Conservation (phyloP, 495 filamentous ascomycete species). For the Paragyromitra xinjiangensis region DNA sequence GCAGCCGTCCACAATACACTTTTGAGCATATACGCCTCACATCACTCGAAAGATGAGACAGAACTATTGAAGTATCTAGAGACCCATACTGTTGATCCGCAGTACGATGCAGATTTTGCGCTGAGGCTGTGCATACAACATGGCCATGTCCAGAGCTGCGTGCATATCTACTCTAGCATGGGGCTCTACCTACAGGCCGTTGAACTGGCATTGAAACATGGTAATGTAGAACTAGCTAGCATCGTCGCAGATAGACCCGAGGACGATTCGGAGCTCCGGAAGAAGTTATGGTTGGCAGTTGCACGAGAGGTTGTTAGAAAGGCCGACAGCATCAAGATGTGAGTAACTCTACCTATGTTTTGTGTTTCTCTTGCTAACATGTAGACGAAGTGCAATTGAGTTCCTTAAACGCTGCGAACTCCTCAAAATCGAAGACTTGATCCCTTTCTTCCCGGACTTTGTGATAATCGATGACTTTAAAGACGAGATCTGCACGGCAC, state of each 20-base stretch:
- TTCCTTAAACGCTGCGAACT: constrained; percentile 91
- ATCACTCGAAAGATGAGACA: constrained; percentile 80
- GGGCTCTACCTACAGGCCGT: constrained; percentile 91
- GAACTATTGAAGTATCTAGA: constrained; percentile 88
- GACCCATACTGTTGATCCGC: constrained; percentile 70
- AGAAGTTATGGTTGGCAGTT: constrained; percentile 93
- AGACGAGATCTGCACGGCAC: constrained; percentile 90
- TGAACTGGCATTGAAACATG: constrained; percentile 84
- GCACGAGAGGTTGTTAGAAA: constrained; percentile 90
- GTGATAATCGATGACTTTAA: constrained; percentile 99
- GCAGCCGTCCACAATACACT: constrained; percentile 97
- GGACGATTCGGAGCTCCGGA: constrained; percentile 79
- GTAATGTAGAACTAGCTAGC: constrained; percentile 87
- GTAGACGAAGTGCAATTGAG: constrained; percentile 71
- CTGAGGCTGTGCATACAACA: constrained; percentile 94
- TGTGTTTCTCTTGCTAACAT: background rate
- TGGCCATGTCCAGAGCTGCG: constrained; percentile 87
- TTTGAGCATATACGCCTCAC: constrained; percentile 92
- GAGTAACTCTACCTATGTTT: background rate
- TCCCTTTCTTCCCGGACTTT: constrained; percentile 98
- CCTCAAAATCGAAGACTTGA: constrained; percentile 92
- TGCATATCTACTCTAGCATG: constrained; percentile 97
- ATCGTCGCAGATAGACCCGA: constrained; percentile 88
- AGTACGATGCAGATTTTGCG: constrained; percentile 97
- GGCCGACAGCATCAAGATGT: constrained; percentile 83